These are phyloP conservation scores for Russula foetens DNA, from an alignment of 768 basidiomycete species.

Conservation along the genomic window DNA sequence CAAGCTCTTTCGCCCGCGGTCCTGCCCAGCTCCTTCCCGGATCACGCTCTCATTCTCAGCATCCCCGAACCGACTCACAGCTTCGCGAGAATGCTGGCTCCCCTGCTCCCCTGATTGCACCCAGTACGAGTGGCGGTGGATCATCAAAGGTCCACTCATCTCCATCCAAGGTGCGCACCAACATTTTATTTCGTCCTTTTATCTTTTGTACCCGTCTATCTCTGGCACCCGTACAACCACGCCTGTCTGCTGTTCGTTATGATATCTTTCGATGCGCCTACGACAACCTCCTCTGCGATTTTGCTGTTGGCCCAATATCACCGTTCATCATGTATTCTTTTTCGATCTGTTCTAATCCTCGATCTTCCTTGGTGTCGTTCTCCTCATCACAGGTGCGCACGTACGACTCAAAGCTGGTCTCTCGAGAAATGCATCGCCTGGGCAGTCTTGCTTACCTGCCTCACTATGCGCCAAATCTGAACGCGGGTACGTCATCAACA, in stretches of 20 bases:
- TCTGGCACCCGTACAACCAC: neutral
- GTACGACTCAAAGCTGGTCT: slow-evolving; percentile 73
- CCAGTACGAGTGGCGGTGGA: slow-evolving; percentile 14
- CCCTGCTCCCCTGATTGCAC: slow-evolving; percentile 22
- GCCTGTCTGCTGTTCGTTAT: neutral
- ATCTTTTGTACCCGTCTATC: neutral
- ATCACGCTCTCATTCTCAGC: slow-evolving; percentile 18
- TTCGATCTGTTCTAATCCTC: neutral
- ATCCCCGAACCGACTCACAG: slow-evolving; percentile 21
- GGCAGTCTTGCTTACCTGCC: slow-evolving; percentile 52
- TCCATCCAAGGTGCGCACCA: slow-evolving; percentile 9
- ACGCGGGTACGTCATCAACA: slow-evolving; percentile 41
- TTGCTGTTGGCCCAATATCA: neutral
- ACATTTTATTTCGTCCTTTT: neutral
- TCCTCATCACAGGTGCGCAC: slow-evolving; percentile 46
- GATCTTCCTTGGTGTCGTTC: neutral
- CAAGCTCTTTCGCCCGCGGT: slow-evolving; percentile 15
- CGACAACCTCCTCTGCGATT: neutral
- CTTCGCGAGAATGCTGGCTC: slow-evolving; percentile 22
- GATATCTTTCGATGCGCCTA: neutral
- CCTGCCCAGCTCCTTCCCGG: slow-evolving; percentile 19
- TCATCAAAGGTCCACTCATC: slow-evolving; percentile 27
- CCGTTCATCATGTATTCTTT: neutral
- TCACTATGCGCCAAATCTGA: slow-evolving; percentile 43
- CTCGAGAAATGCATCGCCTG: slow-evolving; percentile 80